Percentiles rank a stretch among this genome's conserved stretches.
Conservation (phyloP, 2,329 filamentous ascomycete genomes). For the Colletotrichum brevisporum region DNA sequence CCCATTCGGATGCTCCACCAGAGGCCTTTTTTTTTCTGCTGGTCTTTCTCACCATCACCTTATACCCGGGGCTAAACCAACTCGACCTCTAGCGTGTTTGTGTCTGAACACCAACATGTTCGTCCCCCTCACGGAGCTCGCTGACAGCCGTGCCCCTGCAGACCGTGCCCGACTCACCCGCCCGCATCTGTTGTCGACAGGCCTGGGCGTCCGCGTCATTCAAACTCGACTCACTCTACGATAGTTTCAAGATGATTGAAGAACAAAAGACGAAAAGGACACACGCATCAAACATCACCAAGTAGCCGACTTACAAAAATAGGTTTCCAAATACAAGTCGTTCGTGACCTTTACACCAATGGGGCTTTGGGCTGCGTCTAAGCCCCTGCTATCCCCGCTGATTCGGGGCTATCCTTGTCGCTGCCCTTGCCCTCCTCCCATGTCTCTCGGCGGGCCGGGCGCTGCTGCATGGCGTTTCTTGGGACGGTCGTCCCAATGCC, state of each 20-base stretch:
- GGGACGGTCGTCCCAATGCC: slow-evolving; percentile 1
- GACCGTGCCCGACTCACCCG: too few relatives aligned
- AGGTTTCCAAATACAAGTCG: slow-evolving; percentile 19
- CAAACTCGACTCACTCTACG: neutral
- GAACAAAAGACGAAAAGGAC: neutral
- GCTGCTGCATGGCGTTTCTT: slow-evolving; percentile 36
- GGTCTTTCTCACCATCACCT: neutral
- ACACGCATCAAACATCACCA: slow-evolving; percentile 8
- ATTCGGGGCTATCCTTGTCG: slow-evolving; percentile 32
- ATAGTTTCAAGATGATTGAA: slow-evolving; percentile 30
- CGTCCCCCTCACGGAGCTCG: neutral
- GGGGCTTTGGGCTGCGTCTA: slow-evolving; percentile 31
- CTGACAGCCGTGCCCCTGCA: neutral
- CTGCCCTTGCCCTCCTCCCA: slow-evolving; percentile 18
- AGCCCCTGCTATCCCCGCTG: slow-evolving; percentile 36
- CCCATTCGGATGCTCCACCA: slow-evolving; percentile 25
- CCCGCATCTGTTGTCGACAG: neutral
- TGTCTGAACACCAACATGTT: neutral
- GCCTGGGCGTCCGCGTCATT: neutral
- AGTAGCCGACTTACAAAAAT: slow-evolving; percentile 30
- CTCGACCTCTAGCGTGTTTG: slow-evolving; percentile 16
- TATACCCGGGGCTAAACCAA: slow-evolving; percentile 6
- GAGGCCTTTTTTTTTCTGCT: too few relatives aligned
- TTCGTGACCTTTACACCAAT: slow-evolving; percentile 25
- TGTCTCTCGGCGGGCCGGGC: slow-evolving; percentile 37